These are phyloP conservation scores for Brassica incana DNA, from an alignment of 345 rosid genomes.

Conservation along the genomic window DNA sequence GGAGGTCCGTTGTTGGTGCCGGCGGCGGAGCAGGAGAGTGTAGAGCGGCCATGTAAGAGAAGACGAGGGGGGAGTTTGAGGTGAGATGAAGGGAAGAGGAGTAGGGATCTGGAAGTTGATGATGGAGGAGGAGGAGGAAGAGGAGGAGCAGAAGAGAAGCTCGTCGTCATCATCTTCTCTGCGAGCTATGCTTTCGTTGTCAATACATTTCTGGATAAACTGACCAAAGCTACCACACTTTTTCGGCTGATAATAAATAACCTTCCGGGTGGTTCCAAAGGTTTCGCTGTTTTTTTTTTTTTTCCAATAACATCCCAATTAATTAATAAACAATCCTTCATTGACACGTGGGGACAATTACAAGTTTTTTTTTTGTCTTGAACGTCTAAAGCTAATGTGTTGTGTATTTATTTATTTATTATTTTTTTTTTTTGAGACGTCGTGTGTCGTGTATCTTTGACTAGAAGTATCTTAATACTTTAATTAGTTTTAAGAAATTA, in stretches of 20 bases:
- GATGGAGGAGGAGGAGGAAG: constrained; percentile 38
- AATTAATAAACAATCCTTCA: not conserved
- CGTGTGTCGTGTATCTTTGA: too few species aligned
- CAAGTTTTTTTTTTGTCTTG: not conserved
- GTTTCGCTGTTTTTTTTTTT: not conserved
- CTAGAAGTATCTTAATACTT: too few species aligned
- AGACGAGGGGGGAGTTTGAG: constrained; percentile 27
- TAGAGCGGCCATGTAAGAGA: constrained; percentile 33
- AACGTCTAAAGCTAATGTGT: too few species aligned
- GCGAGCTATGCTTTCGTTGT: not conserved
- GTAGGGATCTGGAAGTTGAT: constrained; percentile 31
- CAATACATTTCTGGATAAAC: constrained; percentile 11
- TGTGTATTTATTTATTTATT: too few species aligned
- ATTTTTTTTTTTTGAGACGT: too few species aligned
- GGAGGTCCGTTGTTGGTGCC: constrained; percentile 38
- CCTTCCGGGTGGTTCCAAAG: not conserved
- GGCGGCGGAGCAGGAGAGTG: constrained; percentile 43
- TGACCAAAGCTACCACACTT: not conserved
- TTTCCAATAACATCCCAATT: not conserved
- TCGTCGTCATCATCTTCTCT: constrained; percentile 17
- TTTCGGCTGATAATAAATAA: not conserved
- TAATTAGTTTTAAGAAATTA: too few species aligned
- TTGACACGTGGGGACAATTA: not conserved
- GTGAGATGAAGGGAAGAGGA: constrained; percentile 29
- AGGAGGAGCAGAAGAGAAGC: constrained; percentile 33